phyloP scores from a whole-genome alignment of 2,329 filamentous ascomycete genomes.

The Colletotrichum viniferum region DNA sequence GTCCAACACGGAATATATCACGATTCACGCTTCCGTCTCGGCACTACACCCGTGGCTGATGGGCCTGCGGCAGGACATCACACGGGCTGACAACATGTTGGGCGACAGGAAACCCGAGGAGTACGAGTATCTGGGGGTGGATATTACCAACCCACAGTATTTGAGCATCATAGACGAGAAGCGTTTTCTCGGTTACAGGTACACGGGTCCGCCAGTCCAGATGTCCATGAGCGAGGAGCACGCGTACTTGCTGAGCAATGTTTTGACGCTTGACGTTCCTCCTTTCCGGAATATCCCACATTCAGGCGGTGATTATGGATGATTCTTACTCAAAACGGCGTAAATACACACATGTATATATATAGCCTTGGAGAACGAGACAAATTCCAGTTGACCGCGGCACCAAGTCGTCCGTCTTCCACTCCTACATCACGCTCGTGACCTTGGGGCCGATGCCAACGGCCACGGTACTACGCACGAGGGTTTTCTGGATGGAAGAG shows the following conservation, averaged over 20 bases:
- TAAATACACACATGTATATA: neutral
- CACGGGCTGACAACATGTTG: neutral
- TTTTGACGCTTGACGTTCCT: neutral
- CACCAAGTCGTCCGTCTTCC: neutral
- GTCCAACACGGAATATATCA: neutral
- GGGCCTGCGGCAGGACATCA: neutral
- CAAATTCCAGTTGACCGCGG: neutral
- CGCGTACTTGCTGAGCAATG: neutral
- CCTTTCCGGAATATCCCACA: neutral
- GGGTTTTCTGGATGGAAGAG: neutral
- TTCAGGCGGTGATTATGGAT: neutral
- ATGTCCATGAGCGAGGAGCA: neutral
- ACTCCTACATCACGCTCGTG: neutral
- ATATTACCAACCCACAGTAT: neutral
- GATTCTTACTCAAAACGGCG: neutral
- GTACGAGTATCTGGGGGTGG: neutral
- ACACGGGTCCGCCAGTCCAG: neutral
- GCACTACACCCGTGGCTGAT: neutral
- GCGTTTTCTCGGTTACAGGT: neutral
- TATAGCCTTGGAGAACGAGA: neutral
- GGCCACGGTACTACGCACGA: neutral
- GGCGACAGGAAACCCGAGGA: neutral
- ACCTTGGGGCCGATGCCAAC: neutral
- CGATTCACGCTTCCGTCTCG: neutral
- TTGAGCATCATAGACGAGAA: neutral